A percentile compares a stretch with the other conserved stretches of the same genome.
These are phyloP conservation scores for Lepidium aucheri DNA, from an alignment of 345 rosid species.

Conservation along the genomic window DNA sequence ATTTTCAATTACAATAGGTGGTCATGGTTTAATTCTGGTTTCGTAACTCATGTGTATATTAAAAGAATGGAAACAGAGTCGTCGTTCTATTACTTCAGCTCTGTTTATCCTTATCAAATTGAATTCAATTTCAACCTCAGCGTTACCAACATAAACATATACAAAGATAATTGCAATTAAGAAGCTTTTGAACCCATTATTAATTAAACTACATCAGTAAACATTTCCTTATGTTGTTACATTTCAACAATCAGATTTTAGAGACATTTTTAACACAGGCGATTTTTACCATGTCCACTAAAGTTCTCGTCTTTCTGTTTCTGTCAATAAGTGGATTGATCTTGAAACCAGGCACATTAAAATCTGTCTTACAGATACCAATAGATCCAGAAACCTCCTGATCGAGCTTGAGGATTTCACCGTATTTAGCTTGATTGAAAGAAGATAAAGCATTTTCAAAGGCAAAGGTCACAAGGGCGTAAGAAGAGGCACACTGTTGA, in stretches of 20 bases:
- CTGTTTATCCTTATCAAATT: too few relatives aligned
- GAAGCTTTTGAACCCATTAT: background rate
- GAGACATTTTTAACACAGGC: background rate
- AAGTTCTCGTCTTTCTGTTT: background rate
- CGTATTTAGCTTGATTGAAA: background rate
- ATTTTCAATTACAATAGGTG: too few relatives aligned
- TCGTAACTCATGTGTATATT: too few relatives aligned
- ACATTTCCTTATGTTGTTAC: background rate
- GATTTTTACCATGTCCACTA: background rate
- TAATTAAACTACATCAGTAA: background rate
- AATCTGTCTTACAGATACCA: slow-evolving; percentile 15
- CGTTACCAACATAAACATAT: background rate
- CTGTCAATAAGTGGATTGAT: slow-evolving; percentile 15
- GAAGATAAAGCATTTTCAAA: background rate
- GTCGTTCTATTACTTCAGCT: too few relatives aligned
- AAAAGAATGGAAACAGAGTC: too few relatives aligned
- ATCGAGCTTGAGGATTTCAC: background rate
- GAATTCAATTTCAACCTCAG: background rate
- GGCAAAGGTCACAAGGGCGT: slow-evolving; percentile 1
- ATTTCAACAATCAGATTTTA: background rate
- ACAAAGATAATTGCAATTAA: background rate
- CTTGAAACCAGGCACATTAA: background rate
- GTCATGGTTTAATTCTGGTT: too few relatives aligned
- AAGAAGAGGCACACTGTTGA: slow-evolving; percentile 24
- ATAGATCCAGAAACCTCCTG: background rate